A percentile compares a stretch with the other conserved stretches of the same genome.
phyloP scores from a whole-genome alignment of 495 filamentous ascomycete genomes.

The Stereocaulon alpinum region DNA sequence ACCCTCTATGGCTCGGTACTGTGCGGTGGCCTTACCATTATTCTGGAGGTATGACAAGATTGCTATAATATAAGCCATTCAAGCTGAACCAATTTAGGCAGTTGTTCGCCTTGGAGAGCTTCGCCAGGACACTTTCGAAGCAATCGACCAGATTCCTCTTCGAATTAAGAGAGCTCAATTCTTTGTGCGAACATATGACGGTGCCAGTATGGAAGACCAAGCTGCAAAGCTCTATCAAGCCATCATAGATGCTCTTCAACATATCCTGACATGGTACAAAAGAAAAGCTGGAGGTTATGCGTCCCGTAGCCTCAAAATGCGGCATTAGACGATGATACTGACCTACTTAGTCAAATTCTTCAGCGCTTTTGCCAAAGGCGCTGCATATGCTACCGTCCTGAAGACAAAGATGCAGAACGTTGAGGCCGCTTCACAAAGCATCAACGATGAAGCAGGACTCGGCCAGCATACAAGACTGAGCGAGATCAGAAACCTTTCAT shows the following conservation, averaged over 20 bases:
- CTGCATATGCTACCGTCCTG: constrained; percentile 12
- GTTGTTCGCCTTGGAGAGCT: constrained; percentile 14
- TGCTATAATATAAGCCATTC: not conserved
- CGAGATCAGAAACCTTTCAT: constrained; percentile 1
- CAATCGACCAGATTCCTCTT: constrained; percentile 13
- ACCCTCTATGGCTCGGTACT: constrained; percentile 12
- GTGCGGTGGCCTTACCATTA: constrained; percentile 17
- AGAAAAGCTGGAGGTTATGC: constrained; percentile 15
- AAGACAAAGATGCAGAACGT: constrained; percentile 17
- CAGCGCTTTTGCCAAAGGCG: constrained; percentile 11
- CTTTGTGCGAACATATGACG: constrained; percentile 12
- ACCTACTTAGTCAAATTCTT: constrained; percentile 13
- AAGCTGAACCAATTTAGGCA: constrained; percentile 7
- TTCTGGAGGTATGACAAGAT: constrained; percentile 6
- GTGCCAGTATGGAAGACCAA: constrained; percentile 5
- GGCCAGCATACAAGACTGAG: constrained; percentile 9
- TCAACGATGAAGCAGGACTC: constrained; percentile 7
- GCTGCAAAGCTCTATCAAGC: constrained; percentile 12
- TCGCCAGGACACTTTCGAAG: constrained; percentile 12
- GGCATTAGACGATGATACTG: not conserved
- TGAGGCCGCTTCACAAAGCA: constrained; percentile 13
- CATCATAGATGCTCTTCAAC: constrained; percentile 16
- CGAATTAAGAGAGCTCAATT: constrained; percentile 14
- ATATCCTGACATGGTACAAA: constrained; percentile 16
- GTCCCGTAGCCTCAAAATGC: not conserved